Conservation (phyloP, 176 grass and related monocot genomes). For the Otatea glauca region DNA sequence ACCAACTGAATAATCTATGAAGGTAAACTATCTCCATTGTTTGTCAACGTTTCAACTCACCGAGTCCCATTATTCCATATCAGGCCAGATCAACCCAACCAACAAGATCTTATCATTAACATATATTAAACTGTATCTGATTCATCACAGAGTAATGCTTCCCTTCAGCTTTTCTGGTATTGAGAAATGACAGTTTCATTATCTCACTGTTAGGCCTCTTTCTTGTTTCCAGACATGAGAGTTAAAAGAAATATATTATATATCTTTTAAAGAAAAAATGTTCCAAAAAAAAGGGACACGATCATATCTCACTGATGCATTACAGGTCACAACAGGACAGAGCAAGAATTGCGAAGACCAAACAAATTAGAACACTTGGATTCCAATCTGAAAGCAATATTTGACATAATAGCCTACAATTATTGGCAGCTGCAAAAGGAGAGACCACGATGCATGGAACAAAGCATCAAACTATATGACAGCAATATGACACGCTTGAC, state of each 20-base stretch:
- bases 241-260: neutral
- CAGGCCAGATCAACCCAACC: conserved; percentile 35
- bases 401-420: conserved; percentile 34
- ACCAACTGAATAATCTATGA: neutral
- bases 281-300: neutral
- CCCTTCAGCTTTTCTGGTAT: neutral
- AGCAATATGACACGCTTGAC: conserved; percentile 24
- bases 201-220: neutral
- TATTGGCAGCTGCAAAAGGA: conserved; percentile 42
- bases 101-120: conserved; percentile 18
- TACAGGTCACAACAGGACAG: conserved; percentile 37
- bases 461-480: conserved; percentile 37
- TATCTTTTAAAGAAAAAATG: neutral
- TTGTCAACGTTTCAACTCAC: conserved; percentile 27
- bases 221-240: neutral
- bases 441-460: conserved; percentile 34
- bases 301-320: conserved; percentile 14
- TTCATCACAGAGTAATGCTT: neutral
- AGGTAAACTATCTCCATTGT: neutral
- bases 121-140: conserved; percentile 17
- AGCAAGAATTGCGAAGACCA: neutral
- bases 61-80: conserved; percentile 1
- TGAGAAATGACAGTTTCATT: neutral
- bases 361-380: conserved; percentile 45
- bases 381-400: conserved; percentile 50